phyloP scores from a whole-genome alignment of 2,329 filamentous ascomycete species.

The Scolecobasidium constrictum region DNA sequence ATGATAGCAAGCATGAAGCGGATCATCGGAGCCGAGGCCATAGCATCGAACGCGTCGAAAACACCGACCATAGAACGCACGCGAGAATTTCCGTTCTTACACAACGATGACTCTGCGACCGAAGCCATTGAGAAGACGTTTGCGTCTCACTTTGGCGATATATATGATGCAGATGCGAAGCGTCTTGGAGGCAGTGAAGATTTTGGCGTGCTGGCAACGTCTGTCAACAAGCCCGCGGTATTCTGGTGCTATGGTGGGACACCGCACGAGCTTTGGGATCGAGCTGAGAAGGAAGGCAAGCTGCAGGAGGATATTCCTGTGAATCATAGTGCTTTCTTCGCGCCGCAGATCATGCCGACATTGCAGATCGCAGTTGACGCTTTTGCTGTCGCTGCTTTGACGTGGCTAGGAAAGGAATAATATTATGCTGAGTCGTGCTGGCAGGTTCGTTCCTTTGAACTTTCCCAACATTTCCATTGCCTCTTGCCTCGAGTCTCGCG shows the following conservation, averaged over 20 bases:
- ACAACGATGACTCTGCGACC: slow-evolving; percentile 40
- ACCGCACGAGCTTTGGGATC: slow-evolving; percentile 40
- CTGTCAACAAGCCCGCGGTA: slow-evolving; percentile 36
- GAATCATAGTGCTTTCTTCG: slow-evolving; percentile 51
- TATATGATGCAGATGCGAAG: slow-evolving; percentile 29
- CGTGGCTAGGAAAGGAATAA: slow-evolving; percentile 24
- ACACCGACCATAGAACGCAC: slow-evolving; percentile 33
- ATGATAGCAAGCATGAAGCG: slow-evolving; percentile 38
- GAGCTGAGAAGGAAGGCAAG: slow-evolving; percentile 32
- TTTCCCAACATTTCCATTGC: too few relatives aligned
- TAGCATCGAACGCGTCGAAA: slow-evolving; percentile 34
- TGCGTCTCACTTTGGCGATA: slow-evolving; percentile 30
- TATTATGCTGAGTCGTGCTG: too few relatives aligned
- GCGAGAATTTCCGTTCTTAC: slow-evolving; percentile 35
- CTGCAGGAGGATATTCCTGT: slow-evolving; percentile 40
- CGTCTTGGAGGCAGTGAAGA: slow-evolving; percentile 44
- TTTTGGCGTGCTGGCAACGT: slow-evolving; percentile 44
- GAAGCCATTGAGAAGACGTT: slow-evolving; percentile 33
- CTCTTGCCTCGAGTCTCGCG: too few relatives aligned
- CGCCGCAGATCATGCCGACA: slow-evolving; percentile 48
- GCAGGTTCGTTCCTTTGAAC: too few relatives aligned
- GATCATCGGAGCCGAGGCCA: slow-evolving; percentile 45
- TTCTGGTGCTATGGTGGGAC: slow-evolving; percentile 49
- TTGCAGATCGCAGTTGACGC: slow-evolving; percentile 35
- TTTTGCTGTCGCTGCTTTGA: slow-evolving; percentile 40